Conservation (phyloP, 768 basidiomycete species). For the Melanogaster broomeanus region DNA sequence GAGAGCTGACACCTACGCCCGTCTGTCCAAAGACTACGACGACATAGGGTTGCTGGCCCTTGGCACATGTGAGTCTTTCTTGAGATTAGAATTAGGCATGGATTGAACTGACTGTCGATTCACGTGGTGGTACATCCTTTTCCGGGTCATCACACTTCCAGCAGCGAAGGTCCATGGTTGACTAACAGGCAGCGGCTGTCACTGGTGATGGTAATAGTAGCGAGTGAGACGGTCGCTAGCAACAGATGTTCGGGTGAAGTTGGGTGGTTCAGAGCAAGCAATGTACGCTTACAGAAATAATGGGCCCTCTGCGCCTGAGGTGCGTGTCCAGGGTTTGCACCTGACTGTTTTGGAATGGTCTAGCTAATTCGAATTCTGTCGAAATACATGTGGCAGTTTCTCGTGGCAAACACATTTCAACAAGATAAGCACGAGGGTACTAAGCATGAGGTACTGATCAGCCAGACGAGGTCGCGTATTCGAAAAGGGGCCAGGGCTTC, state of each 20-base stretch:
- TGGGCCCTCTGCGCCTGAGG: not conserved
- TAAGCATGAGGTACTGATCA: not conserved
- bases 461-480: too few species aligned
- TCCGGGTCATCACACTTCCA: not conserved
- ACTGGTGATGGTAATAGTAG: not conserved
- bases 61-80: not conserved
- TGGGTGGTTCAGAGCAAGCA: not conserved
- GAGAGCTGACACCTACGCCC: slow-evolving; percentile 30
- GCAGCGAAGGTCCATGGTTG: not conserved
- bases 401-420: slow-evolving; percentile 15
- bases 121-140: not conserved
- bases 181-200: not conserved
- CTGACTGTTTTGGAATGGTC: not conserved
- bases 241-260: not conserved
- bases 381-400: not conserved
- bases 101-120: not conserved
- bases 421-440: not conserved
- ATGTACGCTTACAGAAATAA: not conserved
- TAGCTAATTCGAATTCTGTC: not conserved
- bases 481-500: too few species aligned
- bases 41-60: slow-evolving; percentile 15
- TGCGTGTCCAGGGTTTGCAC: slow-evolving; percentile 1
- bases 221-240: not conserved
- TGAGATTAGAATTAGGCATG: not conserved
- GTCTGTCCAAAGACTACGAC: slow-evolving; percentile 31